Evolutionary conservation across 305 asterid species (phyloP).

Genomic region (Fraxinus sp.): DNA sequence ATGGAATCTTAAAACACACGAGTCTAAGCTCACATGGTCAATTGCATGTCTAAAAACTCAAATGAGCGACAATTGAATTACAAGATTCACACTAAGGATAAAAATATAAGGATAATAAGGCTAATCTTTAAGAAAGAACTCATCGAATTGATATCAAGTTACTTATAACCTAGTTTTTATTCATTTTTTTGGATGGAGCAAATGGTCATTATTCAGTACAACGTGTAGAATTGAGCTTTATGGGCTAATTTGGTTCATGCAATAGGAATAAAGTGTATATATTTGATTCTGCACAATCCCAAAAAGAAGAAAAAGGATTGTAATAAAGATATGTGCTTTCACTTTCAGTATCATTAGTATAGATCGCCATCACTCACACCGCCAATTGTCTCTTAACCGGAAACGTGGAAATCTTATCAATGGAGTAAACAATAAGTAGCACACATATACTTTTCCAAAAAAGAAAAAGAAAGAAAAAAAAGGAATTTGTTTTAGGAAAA

Average conservation of each 20-base stretch:
- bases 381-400: neutral
- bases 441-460: neutral
- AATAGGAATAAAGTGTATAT: conserved; percentile 20
- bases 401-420: neutral
- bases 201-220: neutral
- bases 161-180: neutral
- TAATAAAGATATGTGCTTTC: neutral
- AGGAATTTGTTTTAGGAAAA: neutral
- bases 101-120: too few relatives aligned
- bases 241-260: neutral
- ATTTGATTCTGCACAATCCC: conserved; percentile 10
- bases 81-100: too few relatives aligned
- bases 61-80: neutral
- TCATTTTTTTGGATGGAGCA: neutral
- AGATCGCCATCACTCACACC: neutral
- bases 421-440: neutral
- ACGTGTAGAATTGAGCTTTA: neutral
- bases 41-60: neutral
- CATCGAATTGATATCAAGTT: neutral
- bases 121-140: neutral
- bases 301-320: neutral
- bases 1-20: too few relatives aligned
- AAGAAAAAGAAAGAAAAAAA: too few relatives aligned
- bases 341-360: neutral
- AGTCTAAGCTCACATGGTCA: too few relatives aligned